Evolutionary conservation across 1,284 basidiomycete species (phyloP), one percentile per base, ranked within the genome.

Genomic region (Inonotus hispidus): DNA sequence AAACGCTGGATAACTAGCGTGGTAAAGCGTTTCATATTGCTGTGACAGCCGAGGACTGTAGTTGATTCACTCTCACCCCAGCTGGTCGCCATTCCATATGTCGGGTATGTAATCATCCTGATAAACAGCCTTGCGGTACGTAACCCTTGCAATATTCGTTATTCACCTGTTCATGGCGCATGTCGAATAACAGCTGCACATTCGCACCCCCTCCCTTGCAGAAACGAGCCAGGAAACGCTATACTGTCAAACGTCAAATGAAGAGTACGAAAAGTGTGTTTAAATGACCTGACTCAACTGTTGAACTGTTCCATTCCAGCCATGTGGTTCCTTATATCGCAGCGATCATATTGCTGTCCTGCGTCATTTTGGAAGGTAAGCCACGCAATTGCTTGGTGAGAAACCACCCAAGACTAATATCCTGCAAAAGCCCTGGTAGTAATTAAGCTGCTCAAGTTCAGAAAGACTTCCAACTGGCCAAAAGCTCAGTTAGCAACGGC

Each of bases 351-450:
- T 16, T 52, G 16, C 29, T 52, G 16, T 25, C 16, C 14, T 29
- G 50, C 7, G 50, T 52, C 29, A 35, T 52, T n/a, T 32, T 52
- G 6, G 50, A 52, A 52, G 32, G 50, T 35, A 27, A 19, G 50
- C 27, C 3, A 13, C 25, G 16, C 7, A 52, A 21, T 25, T 21
- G 7, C 19, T 25, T 16, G 25, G 16, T 49, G 19, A 49, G n/a
- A 25, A 4, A 7, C 3, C 32, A 3, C 32, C 32, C n/a, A 7
- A 14, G 41, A 21, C n/a, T 16, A 43, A 43, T 21, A 43, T 32
- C 46, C 46, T 27, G 25, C 7, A n/a, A 49, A 19, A 56, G 55
- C 32, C n/a, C 55, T 56, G n/a, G 43, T 56, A 21, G 43, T 43
- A 3, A n/a, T 23, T n/a, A 45, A 56, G 19, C 37, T 56, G 23